Conservation (phyloP, 129 eudicot genomes). For the Oenanthe sinensis region DNA sequence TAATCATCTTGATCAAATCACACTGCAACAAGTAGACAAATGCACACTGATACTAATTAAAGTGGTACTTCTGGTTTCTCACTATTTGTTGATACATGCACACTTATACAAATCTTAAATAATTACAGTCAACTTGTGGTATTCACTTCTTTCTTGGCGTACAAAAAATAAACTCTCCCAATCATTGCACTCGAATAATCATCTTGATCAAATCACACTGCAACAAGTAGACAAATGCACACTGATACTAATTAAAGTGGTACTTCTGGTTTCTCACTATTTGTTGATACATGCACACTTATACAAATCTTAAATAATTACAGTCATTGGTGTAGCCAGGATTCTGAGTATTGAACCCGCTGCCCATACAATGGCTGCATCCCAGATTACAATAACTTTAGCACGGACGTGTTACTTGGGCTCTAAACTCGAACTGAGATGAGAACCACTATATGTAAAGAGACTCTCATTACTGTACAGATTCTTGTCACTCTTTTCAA, state of each 20-base stretch:
- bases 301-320: neutral
- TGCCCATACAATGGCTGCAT: too few species aligned
- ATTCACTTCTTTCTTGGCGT: neutral
- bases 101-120: neutral
- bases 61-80: neutral
- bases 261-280: neutral
- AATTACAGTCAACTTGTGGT: neutral
- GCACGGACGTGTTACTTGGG: neutral
- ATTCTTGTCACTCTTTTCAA: conserved; percentile 22
- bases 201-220: neutral
- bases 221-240: neutral
- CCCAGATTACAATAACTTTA: neutral
- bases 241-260: neutral
- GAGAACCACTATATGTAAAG: conserved; percentile 4
- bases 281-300: neutral
- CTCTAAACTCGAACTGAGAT: neutral
- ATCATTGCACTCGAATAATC: neutral
- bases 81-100: neutral
- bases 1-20: neutral
- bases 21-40: neutral
- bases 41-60: neutral
- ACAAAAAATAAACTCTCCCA: neutral
- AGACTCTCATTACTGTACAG: conserved; percentile 41
- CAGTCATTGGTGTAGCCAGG: too few species aligned
- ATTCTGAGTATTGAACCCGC: too few species aligned